Conservation (phyloP, 805 yeast species). For the Candida verbasci region DNA sequence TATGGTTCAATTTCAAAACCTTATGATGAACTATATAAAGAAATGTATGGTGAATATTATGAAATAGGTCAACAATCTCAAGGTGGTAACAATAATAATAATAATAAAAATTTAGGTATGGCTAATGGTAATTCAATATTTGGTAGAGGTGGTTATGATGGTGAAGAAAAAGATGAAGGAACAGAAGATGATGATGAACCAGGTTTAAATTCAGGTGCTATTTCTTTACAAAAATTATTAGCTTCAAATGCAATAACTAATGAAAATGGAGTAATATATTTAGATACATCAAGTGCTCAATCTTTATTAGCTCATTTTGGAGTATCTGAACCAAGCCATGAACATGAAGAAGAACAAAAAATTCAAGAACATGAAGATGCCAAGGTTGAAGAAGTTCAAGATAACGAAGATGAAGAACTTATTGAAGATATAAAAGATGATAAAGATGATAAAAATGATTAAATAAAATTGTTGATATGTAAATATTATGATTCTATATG, state of each 20-base stretch:
- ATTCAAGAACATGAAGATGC: constrained; percentile 25
- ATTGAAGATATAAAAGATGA: constrained; percentile 5
- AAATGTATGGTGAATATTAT: constrained; percentile 45
- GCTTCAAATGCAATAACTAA: constrained; percentile 49
- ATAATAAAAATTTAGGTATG: constrained; percentile 11
- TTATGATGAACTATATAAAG: constrained; percentile 46
- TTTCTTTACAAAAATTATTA: constrained; percentile 41
- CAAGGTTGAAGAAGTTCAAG: constrained; percentile 18
- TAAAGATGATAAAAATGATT: too few relatives aligned
- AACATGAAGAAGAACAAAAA: constrained; percentile 28
- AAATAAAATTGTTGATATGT: too few relatives aligned
- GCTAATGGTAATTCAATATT: constrained; percentile 18
- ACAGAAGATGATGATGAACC: constrained; percentile 13
- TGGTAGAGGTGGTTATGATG: constrained; percentile 21
- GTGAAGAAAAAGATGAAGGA: constrained; percentile 27
- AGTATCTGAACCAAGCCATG: constrained; percentile 27
- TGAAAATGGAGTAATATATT: constrained; percentile 60
- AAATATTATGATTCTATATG: not conserved
- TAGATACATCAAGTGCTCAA: constrained; percentile 59
- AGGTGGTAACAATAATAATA: constrained; percentile 10
- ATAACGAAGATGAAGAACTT: constrained; percentile 14
- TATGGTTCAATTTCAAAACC: constrained; percentile 45
- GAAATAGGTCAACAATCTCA: constrained; percentile 43
- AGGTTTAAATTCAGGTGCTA: constrained; percentile 30
- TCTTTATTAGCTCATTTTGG: constrained; percentile 56